Percentiles rank a stretch among this genome's conserved stretches.
phyloP scores from a whole-genome alignment of 768 basidiomycete species.

The Asterophora parasitica region DNA sequence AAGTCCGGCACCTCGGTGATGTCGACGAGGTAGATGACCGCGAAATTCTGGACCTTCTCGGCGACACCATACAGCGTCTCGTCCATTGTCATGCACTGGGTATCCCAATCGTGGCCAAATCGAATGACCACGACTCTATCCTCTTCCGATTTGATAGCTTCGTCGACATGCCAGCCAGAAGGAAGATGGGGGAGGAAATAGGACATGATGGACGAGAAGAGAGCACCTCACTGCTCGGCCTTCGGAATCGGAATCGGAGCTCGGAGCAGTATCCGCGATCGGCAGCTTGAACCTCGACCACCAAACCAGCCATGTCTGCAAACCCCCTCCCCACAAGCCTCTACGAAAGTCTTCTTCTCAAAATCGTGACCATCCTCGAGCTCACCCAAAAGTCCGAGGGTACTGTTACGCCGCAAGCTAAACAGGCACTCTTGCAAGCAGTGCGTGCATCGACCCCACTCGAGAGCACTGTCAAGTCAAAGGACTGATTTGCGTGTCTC shows the following conservation, averaged over 20 bases:
- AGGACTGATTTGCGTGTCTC: not conserved
- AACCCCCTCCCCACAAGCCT: conserved; percentile 39
- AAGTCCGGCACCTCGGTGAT: conserved; percentile 98
- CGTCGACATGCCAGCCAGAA: conserved; percentile 98
- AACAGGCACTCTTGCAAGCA: conserved; percentile 63
- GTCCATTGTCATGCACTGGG: conserved; percentile 98
- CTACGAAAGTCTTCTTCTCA: conserved; percentile 55
- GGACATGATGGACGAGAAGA: conserved; percentile 49
- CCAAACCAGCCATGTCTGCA: conserved; percentile 21
- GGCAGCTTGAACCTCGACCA: too few species aligned
- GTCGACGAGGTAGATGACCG: conserved; percentile 92
- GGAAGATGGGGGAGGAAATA: conserved; percentile 87
- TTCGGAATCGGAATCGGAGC: not conserved
- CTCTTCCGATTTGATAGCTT: conserved; percentile 97
- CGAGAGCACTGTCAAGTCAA: not conserved
- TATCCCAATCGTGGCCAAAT: conserved; percentile 92
- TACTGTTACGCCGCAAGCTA: conserved; percentile 49
- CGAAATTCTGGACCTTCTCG: conserved; percentile 98
- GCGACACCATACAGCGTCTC: conserved; percentile 89
- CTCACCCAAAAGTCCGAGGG: conserved; percentile 56
- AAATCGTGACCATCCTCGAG: conserved; percentile 57
- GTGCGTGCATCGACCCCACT: conserved; percentile 26
- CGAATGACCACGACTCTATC: conserved; percentile 92
- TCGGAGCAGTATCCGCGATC: not conserved
- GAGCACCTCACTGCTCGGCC: too few species aligned